These are phyloP conservation scores for Penicillium longicatenatum DNA, from an alignment of 495 filamentous ascomycete species.

Conservation along the genomic window DNA sequence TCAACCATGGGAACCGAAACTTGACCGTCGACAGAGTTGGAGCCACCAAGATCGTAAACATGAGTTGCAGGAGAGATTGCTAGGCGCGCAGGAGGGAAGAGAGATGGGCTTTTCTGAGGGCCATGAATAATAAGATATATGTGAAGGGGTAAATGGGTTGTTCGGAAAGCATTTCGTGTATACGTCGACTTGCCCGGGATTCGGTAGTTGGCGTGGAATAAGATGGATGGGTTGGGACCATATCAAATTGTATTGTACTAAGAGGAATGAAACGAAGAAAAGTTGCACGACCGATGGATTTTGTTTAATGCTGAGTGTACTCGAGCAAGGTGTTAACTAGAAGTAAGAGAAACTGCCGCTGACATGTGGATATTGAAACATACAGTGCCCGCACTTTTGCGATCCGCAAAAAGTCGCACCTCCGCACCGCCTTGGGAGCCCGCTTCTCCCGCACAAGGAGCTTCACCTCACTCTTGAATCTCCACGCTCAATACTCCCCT, in stretches of 20 bases:
- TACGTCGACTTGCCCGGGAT: too few species aligned
- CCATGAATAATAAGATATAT: neutral
- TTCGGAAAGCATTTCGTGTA: too few species aligned
- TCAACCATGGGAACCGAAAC: conserved; percentile 31
- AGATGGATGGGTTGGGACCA: neutral
- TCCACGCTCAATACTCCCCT: conserved; percentile 5
- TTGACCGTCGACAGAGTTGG: conserved; percentile 37
- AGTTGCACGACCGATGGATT: too few species aligned
- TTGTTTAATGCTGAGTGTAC: too few species aligned
- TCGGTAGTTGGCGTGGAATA: too few species aligned
- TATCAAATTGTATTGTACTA: neutral
- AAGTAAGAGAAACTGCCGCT: too few species aligned
- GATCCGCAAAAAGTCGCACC: conserved; percentile 18
- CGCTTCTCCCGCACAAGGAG: conserved; percentile 14
- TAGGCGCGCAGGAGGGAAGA: conserved; percentile 26
- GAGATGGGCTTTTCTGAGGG: conserved; percentile 37
- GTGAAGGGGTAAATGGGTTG: neutral
- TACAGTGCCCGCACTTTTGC: neutral
- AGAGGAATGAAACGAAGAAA: neutral
- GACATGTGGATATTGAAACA: too few species aligned
- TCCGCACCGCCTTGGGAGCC: conserved; percentile 33
- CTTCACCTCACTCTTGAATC: conserved; percentile 5
- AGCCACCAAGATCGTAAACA: conserved; percentile 39
- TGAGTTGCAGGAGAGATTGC: conserved; percentile 33
- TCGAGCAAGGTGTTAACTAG: too few species aligned